Evolutionary conservation across 2,329 filamentous ascomycete genomes (phyloP), one percentile per base, ranked within the genome.

Genomic region (Huntiella bhutanensis): DNA sequence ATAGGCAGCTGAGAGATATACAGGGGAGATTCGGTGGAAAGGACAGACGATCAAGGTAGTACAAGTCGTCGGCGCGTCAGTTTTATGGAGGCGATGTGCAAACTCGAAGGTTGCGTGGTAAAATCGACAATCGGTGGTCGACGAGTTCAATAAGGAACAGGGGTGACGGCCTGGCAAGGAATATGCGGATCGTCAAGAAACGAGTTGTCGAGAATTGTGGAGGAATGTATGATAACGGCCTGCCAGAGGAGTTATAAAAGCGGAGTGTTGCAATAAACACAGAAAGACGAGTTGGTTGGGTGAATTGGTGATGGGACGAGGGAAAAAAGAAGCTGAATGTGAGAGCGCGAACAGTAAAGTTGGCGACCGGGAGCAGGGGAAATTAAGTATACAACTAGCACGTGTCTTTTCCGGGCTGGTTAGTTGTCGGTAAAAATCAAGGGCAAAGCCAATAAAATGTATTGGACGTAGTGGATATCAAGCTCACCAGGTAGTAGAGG

Each of bases 171-270:
- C 8, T 13, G n/a, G 11, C 5, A n/a, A 34, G 41, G 17, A 33
- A 17, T 34, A 17, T 43, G 10, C 8, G 13, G 15, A 13, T n/a
- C 32, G 41, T 34, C 41, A 28, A 28, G 22, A 28, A 28, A 28
- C 22, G 22, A 28, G 22, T 28, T 28, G 22, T 28, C 22, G 22
- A 28, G n/a, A 34, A 13, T 33, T 43, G 41, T 35, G 28, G 32
- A 34, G 15, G 16, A 43, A 34, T 33, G 28, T 5, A n/a, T 22
- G 19, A 41, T 43, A 43, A 43, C 41, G 34, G 32, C 41, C 41
- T 43, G 17, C 41, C 41, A 33, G 41, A 43, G 41, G 41, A 43
- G 41, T 43, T 43, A 33, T 16, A 13, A 43, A 34, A 43, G 41
- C 22, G 22, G 22, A 10, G 22, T 28, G 22, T 28, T 28, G 8